Evolutionary conservation across 148 eudicot species (phyloP).

Genomic region (Drosera capensis): DNA sequence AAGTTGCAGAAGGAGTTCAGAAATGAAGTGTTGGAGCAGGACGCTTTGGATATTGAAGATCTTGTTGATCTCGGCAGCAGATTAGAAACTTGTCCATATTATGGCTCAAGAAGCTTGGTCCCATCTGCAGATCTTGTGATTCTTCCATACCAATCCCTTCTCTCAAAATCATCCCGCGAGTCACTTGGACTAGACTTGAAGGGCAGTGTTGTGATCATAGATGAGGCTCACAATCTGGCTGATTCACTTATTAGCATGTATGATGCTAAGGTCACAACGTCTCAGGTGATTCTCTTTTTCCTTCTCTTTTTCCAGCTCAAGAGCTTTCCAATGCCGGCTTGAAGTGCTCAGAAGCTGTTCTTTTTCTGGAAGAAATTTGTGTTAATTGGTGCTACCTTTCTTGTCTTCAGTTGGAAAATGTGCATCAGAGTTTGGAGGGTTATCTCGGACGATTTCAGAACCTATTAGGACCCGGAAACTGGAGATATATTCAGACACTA

Average conservation of each 20-base stretch:
- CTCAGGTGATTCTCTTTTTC: constrained; percentile 41
- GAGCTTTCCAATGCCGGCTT: too few species aligned
- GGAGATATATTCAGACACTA: constrained; percentile 80
- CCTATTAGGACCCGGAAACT: constrained; percentile 81
- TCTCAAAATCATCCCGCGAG: constrained; percentile 90
- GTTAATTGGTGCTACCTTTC: constrained; percentile 1
- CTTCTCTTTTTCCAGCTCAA: too few species aligned
- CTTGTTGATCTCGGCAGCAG: constrained; percentile 64
- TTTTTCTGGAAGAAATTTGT: neutral
- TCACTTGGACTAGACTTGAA: constrained; percentile 79
- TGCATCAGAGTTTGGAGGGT: constrained; percentile 50
- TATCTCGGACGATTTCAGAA: constrained; percentile 55
- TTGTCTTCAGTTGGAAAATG: constrained; percentile 44
- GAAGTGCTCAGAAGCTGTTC: too few species aligned
- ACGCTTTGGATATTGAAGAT: constrained; percentile 86
- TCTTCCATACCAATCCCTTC: constrained; percentile 92
- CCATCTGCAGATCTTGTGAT: constrained; percentile 79
- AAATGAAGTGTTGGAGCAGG: constrained; percentile 38
- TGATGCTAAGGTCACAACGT: constrained; percentile 51
- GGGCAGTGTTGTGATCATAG: constrained; percentile 63
- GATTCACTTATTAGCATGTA: constrained; percentile 95
- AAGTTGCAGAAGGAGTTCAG: constrained; percentile 55
- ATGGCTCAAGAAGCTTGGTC: constrained; percentile 75
- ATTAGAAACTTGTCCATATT: constrained; percentile 87
- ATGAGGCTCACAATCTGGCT: constrained; percentile 95